Conservation (phyloP, 2,329 filamentous ascomycete genomes). For the Aspergillus novofumigatus region DNA sequence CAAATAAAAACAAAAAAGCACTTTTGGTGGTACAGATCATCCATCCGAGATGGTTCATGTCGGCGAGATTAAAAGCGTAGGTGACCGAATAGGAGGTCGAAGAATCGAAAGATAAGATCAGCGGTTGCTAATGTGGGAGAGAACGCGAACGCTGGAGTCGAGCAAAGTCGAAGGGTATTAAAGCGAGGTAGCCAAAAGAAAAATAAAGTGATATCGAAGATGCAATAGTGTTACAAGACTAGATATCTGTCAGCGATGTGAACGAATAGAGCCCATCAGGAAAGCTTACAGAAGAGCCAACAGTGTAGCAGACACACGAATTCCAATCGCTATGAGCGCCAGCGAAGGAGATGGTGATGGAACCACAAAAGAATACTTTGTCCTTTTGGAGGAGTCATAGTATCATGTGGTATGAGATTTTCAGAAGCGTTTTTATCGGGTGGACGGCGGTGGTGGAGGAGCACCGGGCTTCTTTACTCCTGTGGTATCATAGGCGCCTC, state of each 20-base stretch:
- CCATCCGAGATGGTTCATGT: slow-evolving; percentile 16
- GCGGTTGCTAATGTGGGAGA: slow-evolving; percentile 16
- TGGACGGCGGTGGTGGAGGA: slow-evolving; percentile 41
- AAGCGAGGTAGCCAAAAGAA: slow-evolving; percentile 15
- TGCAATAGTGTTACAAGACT: slow-evolving; percentile 32
- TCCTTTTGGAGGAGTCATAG: slow-evolving; percentile 13
- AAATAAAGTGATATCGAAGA: slow-evolving; percentile 14
- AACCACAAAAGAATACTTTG: slow-evolving; percentile 19
- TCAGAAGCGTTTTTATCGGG: slow-evolving; percentile 16
- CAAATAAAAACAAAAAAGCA: slow-evolving; percentile 16
- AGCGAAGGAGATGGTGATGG: slow-evolving; percentile 11
- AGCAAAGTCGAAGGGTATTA: slow-evolving; percentile 17
- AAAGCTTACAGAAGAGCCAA: slow-evolving; percentile 19
- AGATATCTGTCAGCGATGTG: slow-evolving; percentile 16
- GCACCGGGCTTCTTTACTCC: slow-evolving; percentile 47
- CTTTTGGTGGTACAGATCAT: slow-evolving; percentile 22
- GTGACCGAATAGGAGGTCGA: slow-evolving; percentile 8
- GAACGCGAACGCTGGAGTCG: slow-evolving; percentile 23
- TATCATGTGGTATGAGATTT: slow-evolving; percentile 19
- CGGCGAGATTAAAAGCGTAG: slow-evolving; percentile 14
- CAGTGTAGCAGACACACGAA: slow-evolving; percentile 25
- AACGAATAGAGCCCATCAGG: slow-evolving; percentile 16
- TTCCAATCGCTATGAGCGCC: slow-evolving; percentile 22
- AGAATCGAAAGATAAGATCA: slow-evolving; percentile 4
- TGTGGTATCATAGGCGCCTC: slow-evolving; percentile 50